A percentile compares a stretch with the other conserved stretches of the same genome.
phyloP scores from a whole-genome alignment of 2,329 filamentous ascomycete species.

The Sordariomycetes sp. region DNA sequence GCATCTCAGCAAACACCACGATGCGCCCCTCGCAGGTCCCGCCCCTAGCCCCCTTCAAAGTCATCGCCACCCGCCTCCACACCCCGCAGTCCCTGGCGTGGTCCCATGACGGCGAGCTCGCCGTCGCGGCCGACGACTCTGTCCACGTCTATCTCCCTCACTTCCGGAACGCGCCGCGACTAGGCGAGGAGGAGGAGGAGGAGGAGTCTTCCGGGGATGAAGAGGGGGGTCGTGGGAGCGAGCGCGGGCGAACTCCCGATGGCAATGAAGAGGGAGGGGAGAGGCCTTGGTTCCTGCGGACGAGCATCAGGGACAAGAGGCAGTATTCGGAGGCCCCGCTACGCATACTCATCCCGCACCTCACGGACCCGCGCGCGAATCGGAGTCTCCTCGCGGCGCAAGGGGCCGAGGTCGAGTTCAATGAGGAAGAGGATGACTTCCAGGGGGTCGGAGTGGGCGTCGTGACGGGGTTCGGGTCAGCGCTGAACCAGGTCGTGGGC shows the following conservation, averaged over 20 bases:
- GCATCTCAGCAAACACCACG: background rate
- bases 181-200: constrained; percentile 2
- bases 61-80: constrained; percentile 28
- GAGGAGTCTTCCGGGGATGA: background rate
- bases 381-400: constrained; percentile 6
- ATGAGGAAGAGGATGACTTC: constrained; percentile 13
- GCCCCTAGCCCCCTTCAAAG: constrained; percentile 30
- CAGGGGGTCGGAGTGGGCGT: constrained; percentile 29
- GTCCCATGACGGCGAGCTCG: constrained; percentile 45
- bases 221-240: background rate
- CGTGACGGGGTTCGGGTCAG: constrained; percentile 32
- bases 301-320: background rate
- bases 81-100: constrained; percentile 30
- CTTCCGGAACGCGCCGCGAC: constrained; percentile 2
- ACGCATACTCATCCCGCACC: constrained; percentile 8
- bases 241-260: background rate
- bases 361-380: constrained; percentile 4
- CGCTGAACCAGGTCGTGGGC: constrained; percentile 39
- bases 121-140: constrained; percentile 41
- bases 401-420: constrained; percentile 7
- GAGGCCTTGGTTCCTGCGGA: constrained; percentile 2
- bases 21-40: constrained; percentile 19
- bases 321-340: constrained; percentile 8
- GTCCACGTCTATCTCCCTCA: constrained; percentile 37
- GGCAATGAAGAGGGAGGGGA: background rate